Base-by-base conservation (phyloP, 148 eudicot genomes). In the Hydrangea macrophylla region DNA sequence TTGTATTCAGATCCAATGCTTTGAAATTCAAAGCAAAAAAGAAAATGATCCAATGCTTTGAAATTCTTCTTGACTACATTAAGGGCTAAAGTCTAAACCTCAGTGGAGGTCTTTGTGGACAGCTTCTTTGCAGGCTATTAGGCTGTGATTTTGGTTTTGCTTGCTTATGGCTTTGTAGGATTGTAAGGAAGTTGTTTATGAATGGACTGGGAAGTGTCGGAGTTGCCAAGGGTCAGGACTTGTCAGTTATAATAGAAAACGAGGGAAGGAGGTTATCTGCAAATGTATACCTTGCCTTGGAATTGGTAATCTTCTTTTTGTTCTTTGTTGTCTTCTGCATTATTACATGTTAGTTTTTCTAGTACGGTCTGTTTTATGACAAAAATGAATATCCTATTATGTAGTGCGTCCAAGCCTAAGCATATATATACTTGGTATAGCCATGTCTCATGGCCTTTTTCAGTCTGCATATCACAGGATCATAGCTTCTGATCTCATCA, bases 121-220 rank as follows among this genome's bases (percentile, higher is more conserved):
- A 56, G 37, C 26, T 39, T 1, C 50, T 40, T 2, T 39, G 9
- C 26, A 12, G 30, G 32, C 18, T 64, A 2, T 37, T 61, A 50
- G 11, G 22, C 11, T 55, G 17, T 58, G 20, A n/a, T 33, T 1
- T 23, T 12, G 4, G 24, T 11, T 68, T 63, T n/a, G 18, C 58
- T 50, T 59, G 15, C 60, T 50, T 40, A 55, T 65, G 63, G 70
- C 57, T 25, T 30, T 77, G 72, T 73, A 93, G 98, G 97, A 93
- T 75, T 93, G 98, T 72, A 88, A 69, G 70, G 65, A 64, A 59
- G 83, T 88, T 77, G 90, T 90, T 24, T 93, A 90, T 68, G 96
- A 93, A 77, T 93, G 98, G 98, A 90, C 96, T n/a, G 98, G 98
- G 15, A 83, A 83, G 73, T 93, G 98, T 75, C 85, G 95, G 62